A percentile compares a stretch with the other conserved stretches of the same genome.
phyloP scores from a whole-genome alignment of 1,284 basidiomycete species.

The Marasmius fiardii region DNA sequence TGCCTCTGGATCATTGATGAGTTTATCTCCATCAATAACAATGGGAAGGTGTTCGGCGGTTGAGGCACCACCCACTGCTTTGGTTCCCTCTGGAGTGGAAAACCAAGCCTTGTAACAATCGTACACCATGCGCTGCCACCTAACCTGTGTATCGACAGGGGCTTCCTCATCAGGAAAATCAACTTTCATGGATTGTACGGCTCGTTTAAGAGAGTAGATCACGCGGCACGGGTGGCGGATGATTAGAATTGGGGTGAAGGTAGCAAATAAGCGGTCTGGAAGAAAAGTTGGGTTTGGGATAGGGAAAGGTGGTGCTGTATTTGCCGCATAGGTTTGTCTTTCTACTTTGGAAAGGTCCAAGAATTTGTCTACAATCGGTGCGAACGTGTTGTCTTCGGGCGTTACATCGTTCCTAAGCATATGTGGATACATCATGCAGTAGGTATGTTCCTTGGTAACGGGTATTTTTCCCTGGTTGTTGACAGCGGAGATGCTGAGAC shows the following conservation, averaged over 20 bases:
- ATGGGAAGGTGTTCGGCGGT: not conserved
- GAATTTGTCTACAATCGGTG: not conserved
- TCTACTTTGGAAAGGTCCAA: not conserved
- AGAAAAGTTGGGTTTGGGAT: not conserved
- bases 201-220: not conserved
- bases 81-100: too few species aligned
- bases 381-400: not conserved
- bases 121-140: not conserved
- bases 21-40: not conserved
- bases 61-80: too few species aligned
- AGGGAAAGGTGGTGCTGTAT: not conserved
- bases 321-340: not conserved
- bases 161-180: not conserved
- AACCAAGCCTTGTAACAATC: not conserved
- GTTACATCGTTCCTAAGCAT: not conserved
- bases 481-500: too few species aligned
- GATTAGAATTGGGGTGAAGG: not conserved
- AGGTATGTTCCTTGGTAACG: not conserved
- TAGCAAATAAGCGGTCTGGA: not conserved
- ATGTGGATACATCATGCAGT: not conserved
- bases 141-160: not conserved
- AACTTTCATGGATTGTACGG: not conserved
- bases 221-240: too few species aligned
- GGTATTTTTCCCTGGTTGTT: conserved; percentile 1
- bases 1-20: not conserved